Evolutionary conservation across 1,284 basidiomycete genomes (phyloP).

Genomic region (Trametes hirsuta): DNA sequence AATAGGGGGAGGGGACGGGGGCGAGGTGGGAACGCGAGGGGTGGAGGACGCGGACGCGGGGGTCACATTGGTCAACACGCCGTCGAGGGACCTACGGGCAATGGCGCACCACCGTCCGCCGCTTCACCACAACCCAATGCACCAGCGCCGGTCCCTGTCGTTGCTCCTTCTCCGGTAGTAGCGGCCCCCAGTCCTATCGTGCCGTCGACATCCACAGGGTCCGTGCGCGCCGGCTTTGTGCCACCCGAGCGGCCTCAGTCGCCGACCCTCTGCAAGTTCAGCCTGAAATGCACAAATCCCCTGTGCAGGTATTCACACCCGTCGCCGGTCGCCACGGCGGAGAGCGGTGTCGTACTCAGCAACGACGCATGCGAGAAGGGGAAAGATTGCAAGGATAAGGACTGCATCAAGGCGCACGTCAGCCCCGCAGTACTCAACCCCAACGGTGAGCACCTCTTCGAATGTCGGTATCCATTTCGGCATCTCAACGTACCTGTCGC

Average conservation of each 20-base stretch:
- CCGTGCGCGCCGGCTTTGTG: constrained; percentile 49
- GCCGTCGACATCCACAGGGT: constrained; percentile 32
- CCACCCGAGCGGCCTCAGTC: constrained; percentile 80
- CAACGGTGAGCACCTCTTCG: constrained; percentile 46
- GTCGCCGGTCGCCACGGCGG: constrained; percentile 87
- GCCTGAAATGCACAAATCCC: constrained; percentile 85
- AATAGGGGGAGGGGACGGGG: constrained; percentile 41
- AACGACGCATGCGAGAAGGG: constrained; percentile 89
- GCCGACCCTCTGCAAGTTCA: constrained; percentile 89
- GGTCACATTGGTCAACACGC: constrained; percentile 29
- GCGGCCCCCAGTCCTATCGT: constrained; percentile 40
- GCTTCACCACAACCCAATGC: constrained; percentile 18
- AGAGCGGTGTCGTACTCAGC: constrained; percentile 91
- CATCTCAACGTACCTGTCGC: background rate
- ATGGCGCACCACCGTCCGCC: constrained; percentile 4
- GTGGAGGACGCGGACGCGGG: constrained; percentile 38
- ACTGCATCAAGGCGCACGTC: constrained; percentile 88
- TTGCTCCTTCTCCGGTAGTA: constrained; percentile 31
- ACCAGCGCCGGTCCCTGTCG: constrained; percentile 21
- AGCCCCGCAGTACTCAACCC: constrained; percentile 78
- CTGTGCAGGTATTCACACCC: constrained; percentile 90
- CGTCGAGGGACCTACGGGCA: constrained; percentile 8
- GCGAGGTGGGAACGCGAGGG: constrained; percentile 27
- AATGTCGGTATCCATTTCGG: background rate
- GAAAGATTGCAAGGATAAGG: constrained; percentile 85